phyloP scores from a whole-genome alignment of 2,329 filamentous ascomycete genomes.

The Cladophialophora immunda region DNA sequence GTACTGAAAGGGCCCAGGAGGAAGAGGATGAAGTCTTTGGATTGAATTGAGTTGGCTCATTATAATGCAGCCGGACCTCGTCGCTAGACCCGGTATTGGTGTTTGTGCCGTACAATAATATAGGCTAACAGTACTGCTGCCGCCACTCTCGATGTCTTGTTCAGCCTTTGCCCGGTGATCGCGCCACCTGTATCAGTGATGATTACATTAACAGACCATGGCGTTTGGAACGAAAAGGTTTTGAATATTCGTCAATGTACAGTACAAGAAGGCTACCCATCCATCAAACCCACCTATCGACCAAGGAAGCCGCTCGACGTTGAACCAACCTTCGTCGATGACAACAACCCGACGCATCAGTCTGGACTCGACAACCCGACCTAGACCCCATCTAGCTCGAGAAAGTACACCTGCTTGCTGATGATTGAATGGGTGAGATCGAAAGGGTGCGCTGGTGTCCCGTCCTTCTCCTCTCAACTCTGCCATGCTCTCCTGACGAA shows the following conservation, averaged over 20 bases:
- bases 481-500: slow-evolving; percentile 7
- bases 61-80: not conserved
- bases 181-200: not conserved
- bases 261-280: slow-evolving; percentile 27
- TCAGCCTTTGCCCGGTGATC: not conserved
- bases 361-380: not conserved
- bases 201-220: not conserved
- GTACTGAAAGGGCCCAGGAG: not conserved
- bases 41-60: not conserved
- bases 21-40: not conserved
- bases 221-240: slow-evolving; percentile 11
- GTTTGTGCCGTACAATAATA: not conserved
- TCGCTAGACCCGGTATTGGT: not conserved
- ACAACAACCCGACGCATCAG: not conserved
- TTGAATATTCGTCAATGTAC: slow-evolving; percentile 30
- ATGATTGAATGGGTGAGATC: not conserved
- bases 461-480: not conserved
- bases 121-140: not conserved
- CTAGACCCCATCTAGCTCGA: not conserved
- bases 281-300: not conserved
- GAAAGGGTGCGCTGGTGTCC: not conserved
- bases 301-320: not conserved
- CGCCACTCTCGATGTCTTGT: not conserved
- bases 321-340: not conserved
- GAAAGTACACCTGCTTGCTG: not conserved